Evolutionary conservation across 306 rosid genomes (phyloP).

Genomic region (Prunus dulcis): DNA sequence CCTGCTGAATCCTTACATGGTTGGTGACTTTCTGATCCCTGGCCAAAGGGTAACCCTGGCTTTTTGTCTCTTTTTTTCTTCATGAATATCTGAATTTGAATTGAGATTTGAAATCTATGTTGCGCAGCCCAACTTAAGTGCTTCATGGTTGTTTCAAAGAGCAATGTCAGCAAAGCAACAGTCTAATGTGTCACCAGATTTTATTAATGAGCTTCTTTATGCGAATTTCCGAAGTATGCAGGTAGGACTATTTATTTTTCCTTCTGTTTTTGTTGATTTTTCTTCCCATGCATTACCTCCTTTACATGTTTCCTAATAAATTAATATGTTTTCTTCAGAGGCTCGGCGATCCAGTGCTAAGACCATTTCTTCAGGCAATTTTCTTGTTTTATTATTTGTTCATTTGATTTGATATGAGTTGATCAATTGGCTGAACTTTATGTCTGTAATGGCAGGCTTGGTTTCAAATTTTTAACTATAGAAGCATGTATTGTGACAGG

Average conservation of each 20-base stretch:
- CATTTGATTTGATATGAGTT: not conserved
- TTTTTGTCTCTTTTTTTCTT: not conserved
- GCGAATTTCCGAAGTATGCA: conserved; percentile 78
- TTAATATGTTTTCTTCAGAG: conserved; percentile 44
- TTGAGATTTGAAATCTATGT: conserved; percentile 9
- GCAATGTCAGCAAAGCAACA: conserved; percentile 89
- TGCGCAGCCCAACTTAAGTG: conserved; percentile 85
- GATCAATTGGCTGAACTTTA: conserved; percentile 7
- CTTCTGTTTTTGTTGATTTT: not conserved
- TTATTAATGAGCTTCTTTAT: conserved; percentile 82
- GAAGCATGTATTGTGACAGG: conserved; percentile 40
- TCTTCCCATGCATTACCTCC: not conserved
- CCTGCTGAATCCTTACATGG: conserved; percentile 91
- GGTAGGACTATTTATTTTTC: conserved; percentile 32
- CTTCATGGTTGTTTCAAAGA: conserved; percentile 98
- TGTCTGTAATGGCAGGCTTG: not conserved
- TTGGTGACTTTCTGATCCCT: conserved; percentile 32
- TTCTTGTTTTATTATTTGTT: conserved; percentile 2
- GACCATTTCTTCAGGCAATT: conserved; percentile 88
- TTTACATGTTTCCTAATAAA: conserved; percentile 3
- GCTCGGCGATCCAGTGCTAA: conserved; percentile 89
- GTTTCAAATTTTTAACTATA: not conserved
- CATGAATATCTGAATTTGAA: conserved; percentile 22
- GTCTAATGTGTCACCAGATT: conserved; percentile 66
- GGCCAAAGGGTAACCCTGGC: not conserved